Conservation (phyloP, 257 asterid genomes). For the Primulina eburnea region DNA sequence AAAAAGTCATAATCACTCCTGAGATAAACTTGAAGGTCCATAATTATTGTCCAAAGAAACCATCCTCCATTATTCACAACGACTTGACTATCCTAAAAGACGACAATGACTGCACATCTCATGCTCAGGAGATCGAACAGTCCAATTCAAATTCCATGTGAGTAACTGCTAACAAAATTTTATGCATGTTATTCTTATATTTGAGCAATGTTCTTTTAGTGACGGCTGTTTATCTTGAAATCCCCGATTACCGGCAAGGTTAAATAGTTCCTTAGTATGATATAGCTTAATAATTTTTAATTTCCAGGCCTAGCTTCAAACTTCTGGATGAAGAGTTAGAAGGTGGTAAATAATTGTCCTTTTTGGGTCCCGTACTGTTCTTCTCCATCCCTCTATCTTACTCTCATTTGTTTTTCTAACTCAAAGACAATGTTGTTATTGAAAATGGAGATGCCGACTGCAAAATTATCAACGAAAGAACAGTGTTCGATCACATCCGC, state of each 20-base stretch:
- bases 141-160: constrained; percentile 48
- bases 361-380: constrained; percentile 21
- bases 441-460: constrained; percentile 68
- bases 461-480: constrained; percentile 59
- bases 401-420: constrained; percentile 25
- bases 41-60: constrained; percentile 38
- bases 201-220: neutral
- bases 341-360: constrained; percentile 44
- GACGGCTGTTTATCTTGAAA: neutral
- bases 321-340: constrained; percentile 72
- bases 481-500: constrained; percentile 80
- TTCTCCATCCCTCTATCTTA: constrained; percentile 24
- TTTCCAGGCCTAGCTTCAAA: constrained; percentile 82
- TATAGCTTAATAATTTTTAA: constrained; percentile 28
- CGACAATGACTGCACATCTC: constrained; percentile 31
- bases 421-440: constrained; percentile 39
- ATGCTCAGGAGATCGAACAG: constrained; percentile 35
- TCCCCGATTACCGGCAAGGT: neutral
- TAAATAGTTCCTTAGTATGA: neutral
- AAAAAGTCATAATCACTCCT: constrained; percentile 57
- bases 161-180: constrained; percentile 20
- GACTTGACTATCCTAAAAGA: constrained; percentile 39
- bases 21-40: constrained; percentile 32
- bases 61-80: constrained; percentile 40
- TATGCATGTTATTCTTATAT: neutral